Base-by-base conservation (phyloP, 139 green algal species). In the Chlamydomonas sp. region DNA sequence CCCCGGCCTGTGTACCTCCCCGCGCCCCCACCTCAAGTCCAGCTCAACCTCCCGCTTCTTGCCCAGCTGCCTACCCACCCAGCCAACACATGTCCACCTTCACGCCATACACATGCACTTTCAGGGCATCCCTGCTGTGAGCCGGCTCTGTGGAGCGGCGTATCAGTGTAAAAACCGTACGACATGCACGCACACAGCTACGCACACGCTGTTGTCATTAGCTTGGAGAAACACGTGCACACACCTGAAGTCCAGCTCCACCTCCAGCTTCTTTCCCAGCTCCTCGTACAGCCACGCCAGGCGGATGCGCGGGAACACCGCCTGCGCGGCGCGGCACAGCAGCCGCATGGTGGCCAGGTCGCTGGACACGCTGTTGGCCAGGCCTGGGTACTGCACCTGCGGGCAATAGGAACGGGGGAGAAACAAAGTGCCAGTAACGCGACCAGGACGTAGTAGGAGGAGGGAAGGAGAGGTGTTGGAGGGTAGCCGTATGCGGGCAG, bases 221-320 rank as follows among this genome's bases (percentile, higher is more conserved):
- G 73, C 89, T 79, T 76, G 88, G 31, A 0, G 31, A 49, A 49
- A 49, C 31, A 49, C 31, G 31, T 49, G 31, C 31, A 49, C 31
- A 31, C 78, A 88, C 81, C 85, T 66, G 85, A 98, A 98, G 87
- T 98, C 96, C 64, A 99, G 91, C 94, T 99, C 97, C 67, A 92
- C 77, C 12, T n/a, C 77, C 59, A 99, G 92, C 80, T 96, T 96
- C 2, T 75, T n/a, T 63, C 83, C 88, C 78, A 98, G 86, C 83
- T 98, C 94, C 31, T 89, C 82, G 75, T 96, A 93, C 73, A 98
- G 83, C 95, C 95, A 91, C 59, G 63, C 73, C 82, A 95, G 90
- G 61, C 79, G 49, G 74, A 91, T 93, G 67, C 93, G 80, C 0
- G 93, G 93, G 90, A 98, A 97, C 17, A 96, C 87, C 12, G 87